Conservation (phyloP, 176 grass and related monocot genomes). For the Tillandsia leiboldiana region DNA sequence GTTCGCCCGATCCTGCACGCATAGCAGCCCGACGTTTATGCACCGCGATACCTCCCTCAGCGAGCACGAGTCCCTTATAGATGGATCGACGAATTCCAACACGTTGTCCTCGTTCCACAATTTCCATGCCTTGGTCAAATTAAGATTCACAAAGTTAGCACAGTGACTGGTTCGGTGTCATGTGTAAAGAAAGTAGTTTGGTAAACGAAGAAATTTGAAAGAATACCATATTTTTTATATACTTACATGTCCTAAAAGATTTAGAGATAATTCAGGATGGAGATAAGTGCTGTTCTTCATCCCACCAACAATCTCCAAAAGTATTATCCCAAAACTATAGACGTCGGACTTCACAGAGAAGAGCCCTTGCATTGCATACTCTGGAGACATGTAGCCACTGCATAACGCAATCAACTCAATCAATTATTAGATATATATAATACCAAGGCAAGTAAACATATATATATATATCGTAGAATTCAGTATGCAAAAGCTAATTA, state of each 20-base stretch:
- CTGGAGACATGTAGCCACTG: constrained; percentile 48
- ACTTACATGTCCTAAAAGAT: constrained; percentile 52
- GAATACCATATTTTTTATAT: background rate
- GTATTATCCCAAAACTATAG: constrained; percentile 29
- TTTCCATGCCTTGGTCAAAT: constrained; percentile 32
- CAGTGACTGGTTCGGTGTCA: no score
- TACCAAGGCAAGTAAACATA: no score
- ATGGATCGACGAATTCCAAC: constrained; percentile 25
- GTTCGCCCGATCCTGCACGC: constrained; percentile 45
- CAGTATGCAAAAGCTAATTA: no score
- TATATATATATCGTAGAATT: no score
- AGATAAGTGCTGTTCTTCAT: constrained; percentile 34
- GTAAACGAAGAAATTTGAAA: background rate
- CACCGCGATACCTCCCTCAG: constrained; percentile 26
- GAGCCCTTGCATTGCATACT: constrained; percentile 43
- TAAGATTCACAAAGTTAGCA: background rate
- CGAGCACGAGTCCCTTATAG: constrained; percentile 15
- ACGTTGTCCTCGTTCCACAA: constrained; percentile 43
- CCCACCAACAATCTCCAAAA: constrained; percentile 48
- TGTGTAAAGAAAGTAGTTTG: background rate
- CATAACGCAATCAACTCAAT: background rate
- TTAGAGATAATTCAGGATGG: constrained; percentile 30
- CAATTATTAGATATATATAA: background rate
- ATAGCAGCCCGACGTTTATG: constrained; percentile 59
- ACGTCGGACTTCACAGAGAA: constrained; percentile 37